Evolutionary conservation across 805 yeast genomes (phyloP).

Genomic region (Yamadazyma endophytica): DNA sequence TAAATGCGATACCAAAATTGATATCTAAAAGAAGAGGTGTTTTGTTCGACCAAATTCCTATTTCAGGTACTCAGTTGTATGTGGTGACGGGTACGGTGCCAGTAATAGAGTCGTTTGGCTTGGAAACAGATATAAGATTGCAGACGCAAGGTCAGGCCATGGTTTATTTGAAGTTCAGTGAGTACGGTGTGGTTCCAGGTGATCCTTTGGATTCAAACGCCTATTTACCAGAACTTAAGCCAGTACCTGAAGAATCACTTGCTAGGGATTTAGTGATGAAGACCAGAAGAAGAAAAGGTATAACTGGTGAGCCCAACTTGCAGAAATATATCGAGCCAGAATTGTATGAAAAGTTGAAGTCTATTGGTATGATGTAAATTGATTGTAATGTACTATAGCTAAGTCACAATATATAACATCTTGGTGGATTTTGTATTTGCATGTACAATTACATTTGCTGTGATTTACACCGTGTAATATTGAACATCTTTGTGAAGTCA

Average conservation of each 20-base stretch:
- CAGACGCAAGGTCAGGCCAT: conserved; percentile 76
- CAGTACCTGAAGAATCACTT: conserved; percentile 65
- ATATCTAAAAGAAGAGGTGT: conserved; percentile 68
- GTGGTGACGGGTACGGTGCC: conserved; percentile 67
- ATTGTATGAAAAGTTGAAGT: conserved; percentile 49
- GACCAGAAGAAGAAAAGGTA: conserved; percentile 84
- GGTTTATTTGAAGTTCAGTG: conserved; percentile 59
- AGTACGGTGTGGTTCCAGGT: conserved; percentile 84
- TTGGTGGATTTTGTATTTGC: too few relatives aligned
- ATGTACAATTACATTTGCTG: too few relatives aligned
- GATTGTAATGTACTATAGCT: conserved; percentile 1
- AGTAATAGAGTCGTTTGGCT: conserved; percentile 84
- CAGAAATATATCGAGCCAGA: conserved; percentile 64
- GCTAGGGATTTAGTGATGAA: conserved; percentile 89
- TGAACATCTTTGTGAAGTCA: too few relatives aligned
- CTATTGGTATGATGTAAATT: conserved; percentile 36
- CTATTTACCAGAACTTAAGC: conserved; percentile 63
- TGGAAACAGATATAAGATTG: conserved; percentile 80
- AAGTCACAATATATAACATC: conserved; percentile 3
- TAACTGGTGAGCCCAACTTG: conserved; percentile 67
- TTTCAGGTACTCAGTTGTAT: conserved; percentile 71
- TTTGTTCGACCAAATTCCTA: conserved; percentile 40
- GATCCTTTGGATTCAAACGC: conserved; percentile 76
- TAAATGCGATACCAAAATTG: conserved; percentile 44
- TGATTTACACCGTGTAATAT: too few relatives aligned